Percentiles rank a stretch among this genome's conserved stretches.
Evolutionary conservation across 768 basidiomycete species (phyloP).

Genomic region (Hygrocybe coccinea): DNA sequence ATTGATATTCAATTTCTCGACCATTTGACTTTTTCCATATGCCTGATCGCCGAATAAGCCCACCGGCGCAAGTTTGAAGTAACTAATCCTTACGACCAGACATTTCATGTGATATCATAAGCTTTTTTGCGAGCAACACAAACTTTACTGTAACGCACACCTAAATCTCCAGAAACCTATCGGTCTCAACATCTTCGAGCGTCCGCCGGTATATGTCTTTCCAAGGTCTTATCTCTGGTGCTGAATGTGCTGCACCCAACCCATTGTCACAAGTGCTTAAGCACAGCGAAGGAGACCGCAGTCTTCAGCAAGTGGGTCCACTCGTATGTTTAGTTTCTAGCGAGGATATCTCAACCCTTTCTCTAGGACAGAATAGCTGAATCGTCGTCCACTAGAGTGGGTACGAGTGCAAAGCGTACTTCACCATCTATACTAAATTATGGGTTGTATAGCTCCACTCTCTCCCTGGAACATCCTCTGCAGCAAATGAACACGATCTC

Average conservation of each 20-base stretch:
- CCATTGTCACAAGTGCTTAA: slow-evolving; percentile 87
- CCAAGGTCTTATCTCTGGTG: slow-evolving; percentile 76
- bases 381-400: slow-evolving; percentile 65
- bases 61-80: too few relatives aligned
- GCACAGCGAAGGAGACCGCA: slow-evolving; percentile 83
- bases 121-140: too few relatives aligned
- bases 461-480: slow-evolving; percentile 55
- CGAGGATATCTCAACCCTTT: background rate
- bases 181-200: background rate
- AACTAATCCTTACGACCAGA: too few relatives aligned
- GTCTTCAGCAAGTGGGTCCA: slow-evolving; percentile 70
- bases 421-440: background rate
- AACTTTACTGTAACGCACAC: too few relatives aligned
- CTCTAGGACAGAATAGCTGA: slow-evolving; percentile 68
- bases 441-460: slow-evolving; percentile 57
- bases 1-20: too few relatives aligned
- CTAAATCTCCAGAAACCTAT: background rate
- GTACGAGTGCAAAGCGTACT: slow-evolving; percentile 13
- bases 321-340: background rate
- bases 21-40: too few relatives aligned
- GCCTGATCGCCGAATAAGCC: too few relatives aligned
- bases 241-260: slow-evolving; percentile 86
- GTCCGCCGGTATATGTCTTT: slow-evolving; percentile 56
- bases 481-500: slow-evolving; percentile 60
- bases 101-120: too few relatives aligned